phyloP scores from a whole-genome alignment of 2,329 filamentous ascomycete species.

The Dendryphion nanum region DNA sequence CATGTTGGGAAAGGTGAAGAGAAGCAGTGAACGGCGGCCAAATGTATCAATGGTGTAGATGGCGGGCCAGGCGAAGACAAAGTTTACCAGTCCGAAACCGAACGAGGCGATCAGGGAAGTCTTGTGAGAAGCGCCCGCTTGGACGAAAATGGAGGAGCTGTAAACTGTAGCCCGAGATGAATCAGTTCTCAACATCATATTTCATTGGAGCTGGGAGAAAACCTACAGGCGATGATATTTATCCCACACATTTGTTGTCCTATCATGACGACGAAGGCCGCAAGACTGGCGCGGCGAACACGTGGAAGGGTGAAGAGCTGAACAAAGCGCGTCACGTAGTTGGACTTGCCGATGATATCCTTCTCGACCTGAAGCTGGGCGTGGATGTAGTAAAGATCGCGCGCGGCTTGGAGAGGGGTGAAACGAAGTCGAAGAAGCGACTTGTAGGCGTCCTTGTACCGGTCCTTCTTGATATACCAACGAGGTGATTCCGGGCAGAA shows the following conservation, averaged over 20 bases:
- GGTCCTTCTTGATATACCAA: constrained; percentile 41
- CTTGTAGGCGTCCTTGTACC: constrained; percentile 36
- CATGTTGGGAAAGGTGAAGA: constrained; percentile 52
- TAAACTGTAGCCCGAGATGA: no score
- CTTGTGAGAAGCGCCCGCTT: constrained; percentile 8
- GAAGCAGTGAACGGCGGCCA: constrained; percentile 48
- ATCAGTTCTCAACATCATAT: no score
- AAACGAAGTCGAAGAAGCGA: constrained; percentile 36
- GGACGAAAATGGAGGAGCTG: constrained; percentile 46
- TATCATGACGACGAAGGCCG: constrained; percentile 63
- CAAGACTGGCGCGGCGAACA: constrained; percentile 67
- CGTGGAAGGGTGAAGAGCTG: constrained; percentile 67
- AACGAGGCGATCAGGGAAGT: constrained; percentile 50
- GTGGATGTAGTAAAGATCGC: constrained; percentile 43
- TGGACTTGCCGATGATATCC: constrained; percentile 16
- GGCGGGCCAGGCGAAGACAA: constrained; percentile 58
- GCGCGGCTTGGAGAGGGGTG: constrained; percentile 38
- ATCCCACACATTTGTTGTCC: constrained; percentile 29
- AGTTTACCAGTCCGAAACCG: constrained; percentile 58
- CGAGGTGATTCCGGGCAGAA: constrained; percentile 32
- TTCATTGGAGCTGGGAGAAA: no score
- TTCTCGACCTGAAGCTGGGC: constrained; percentile 30
- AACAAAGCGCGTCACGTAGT: constrained; percentile 39
- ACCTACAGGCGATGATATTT: constrained; percentile 50
- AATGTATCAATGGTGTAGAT: constrained; percentile 56